These are phyloP conservation scores for Agaricus sinodeliciosus DNA, from an alignment of 768 basidiomycete genomes.

Conservation along the genomic window DNA sequence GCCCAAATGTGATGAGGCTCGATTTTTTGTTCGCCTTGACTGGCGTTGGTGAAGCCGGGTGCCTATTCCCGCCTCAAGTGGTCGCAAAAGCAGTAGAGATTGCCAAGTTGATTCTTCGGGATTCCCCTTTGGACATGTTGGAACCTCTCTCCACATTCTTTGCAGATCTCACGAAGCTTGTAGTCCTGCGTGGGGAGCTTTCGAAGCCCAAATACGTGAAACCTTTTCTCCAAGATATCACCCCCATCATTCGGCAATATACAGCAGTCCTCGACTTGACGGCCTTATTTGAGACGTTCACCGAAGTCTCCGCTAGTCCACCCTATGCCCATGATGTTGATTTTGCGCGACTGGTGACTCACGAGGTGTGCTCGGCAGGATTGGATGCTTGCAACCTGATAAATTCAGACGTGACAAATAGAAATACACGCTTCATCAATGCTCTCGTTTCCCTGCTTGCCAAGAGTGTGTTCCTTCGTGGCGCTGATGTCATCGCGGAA, in stretches of 20 bases:
- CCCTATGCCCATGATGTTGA: conserved; percentile 42
- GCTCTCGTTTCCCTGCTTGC: conserved; percentile 34
- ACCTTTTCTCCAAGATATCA: conserved; percentile 46
- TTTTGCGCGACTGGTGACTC: conserved; percentile 42
- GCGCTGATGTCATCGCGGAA: conserved; percentile 46
- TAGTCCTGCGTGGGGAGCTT: conserved; percentile 40
- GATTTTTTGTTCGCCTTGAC: conserved; percentile 56
- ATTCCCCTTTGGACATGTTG: conserved; percentile 31
- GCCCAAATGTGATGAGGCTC: conserved; percentile 50
- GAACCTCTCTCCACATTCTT: conserved; percentile 45
- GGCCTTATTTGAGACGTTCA: conserved; percentile 46
- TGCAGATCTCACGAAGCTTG: conserved; percentile 39
- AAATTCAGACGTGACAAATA: conserved; percentile 32
- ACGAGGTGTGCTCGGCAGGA: conserved; percentile 38
- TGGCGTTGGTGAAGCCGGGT: conserved; percentile 45
- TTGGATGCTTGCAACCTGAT: conserved; percentile 42
- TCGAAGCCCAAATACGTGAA: conserved; percentile 43
- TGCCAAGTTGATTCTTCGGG: conserved; percentile 49
- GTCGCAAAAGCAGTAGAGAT: conserved; percentile 47
- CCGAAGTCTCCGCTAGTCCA: conserved; percentile 35
- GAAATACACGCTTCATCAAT: conserved; percentile 32
- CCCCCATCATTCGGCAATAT: conserved; percentile 48
- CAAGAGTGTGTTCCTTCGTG: conserved; percentile 41
- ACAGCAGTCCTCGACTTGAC: conserved; percentile 48
- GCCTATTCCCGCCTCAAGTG: conserved; percentile 30